phyloP scores from a whole-genome alignment of 2,329 filamentous ascomycete genomes.

The Venturiaceae sp. region DNA sequence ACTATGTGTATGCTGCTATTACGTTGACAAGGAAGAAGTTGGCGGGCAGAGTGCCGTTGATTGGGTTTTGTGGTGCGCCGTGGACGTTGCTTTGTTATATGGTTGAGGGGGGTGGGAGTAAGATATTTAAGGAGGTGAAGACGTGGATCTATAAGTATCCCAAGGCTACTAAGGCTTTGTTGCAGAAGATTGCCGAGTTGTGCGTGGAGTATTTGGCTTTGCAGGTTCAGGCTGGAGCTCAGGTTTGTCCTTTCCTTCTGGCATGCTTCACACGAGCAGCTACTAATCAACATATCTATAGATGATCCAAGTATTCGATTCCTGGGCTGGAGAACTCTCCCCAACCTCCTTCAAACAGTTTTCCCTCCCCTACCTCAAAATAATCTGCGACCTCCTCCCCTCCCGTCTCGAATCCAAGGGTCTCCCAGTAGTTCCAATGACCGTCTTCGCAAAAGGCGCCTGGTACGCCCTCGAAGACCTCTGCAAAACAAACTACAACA shows the following conservation, averaged over 20 bases:
- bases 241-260: slow-evolving; percentile 41
- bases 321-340: slow-evolving; percentile 91
- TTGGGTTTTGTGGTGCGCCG: slow-evolving; percentile 93
- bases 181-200: slow-evolving; percentile 87
- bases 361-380: slow-evolving; percentile 73
- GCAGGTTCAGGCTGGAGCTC: slow-evolving; percentile 87
- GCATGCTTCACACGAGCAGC: no score
- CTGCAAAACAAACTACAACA: slow-evolving; percentile 83
- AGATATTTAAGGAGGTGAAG: slow-evolving; percentile 89
- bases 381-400: slow-evolving; percentile 76
- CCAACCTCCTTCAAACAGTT: slow-evolving; percentile 77
- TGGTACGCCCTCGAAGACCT: slow-evolving; percentile 89
- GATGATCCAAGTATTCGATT: slow-evolving; percentile 95
- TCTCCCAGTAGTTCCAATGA: slow-evolving; percentile 82
- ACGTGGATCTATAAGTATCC: slow-evolving; percentile 93
- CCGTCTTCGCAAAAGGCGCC: slow-evolving; percentile 94
- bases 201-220: slow-evolving; percentile 91
- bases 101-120: slow-evolving; percentile 94
- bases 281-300: slow-evolving; percentile 19
- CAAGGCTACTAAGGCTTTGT: slow-evolving; percentile 65
- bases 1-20: slow-evolving; percentile 94
- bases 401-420: slow-evolving; percentile 62
- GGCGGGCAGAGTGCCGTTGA: slow-evolving; percentile 77
- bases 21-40: slow-evolving; percentile 84
- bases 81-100: slow-evolving; percentile 99